These are phyloP conservation scores for Ceratobasidium sp. DNA, from an alignment of 1,284 basidiomycete species.

Conservation along the genomic window DNA sequence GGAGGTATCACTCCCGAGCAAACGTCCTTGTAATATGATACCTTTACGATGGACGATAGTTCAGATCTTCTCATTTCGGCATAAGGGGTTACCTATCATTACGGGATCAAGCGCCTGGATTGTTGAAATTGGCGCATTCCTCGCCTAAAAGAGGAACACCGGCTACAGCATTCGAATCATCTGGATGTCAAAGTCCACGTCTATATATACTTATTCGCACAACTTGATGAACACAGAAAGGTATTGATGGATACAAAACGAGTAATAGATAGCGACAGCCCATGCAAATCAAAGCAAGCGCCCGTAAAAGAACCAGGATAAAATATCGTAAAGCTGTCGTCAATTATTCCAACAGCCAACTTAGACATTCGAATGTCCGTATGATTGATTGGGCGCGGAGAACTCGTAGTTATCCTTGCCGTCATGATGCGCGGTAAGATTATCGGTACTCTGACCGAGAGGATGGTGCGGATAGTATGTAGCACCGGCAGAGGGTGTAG, in stretches of 20 bases:
- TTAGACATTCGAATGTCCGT: conserved; percentile 11
- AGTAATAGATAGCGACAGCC: neutral
- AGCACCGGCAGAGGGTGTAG: conserved; percentile 15
- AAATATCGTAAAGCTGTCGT: neutral
- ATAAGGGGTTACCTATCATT: no score
- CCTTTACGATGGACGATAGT: no score
- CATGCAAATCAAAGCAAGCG: neutral
- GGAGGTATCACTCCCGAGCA: no score
- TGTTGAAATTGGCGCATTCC: no score
- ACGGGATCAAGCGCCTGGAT: no score
- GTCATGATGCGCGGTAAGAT: conserved; percentile 14
- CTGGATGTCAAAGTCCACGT: neutral
- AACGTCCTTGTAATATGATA: no score
- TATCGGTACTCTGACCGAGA: conserved; percentile 29
- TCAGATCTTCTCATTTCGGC: no score
- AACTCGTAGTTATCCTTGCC: conserved; percentile 23
- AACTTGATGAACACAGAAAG: neutral
- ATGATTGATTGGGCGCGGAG: conserved; percentile 8
- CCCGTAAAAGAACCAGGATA: neutral
- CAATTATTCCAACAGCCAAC: neutral
- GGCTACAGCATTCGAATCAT: no score
- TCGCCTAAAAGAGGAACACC: no score
- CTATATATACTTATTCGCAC: neutral
- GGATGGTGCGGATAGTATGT: conserved; percentile 37
- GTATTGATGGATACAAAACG: neutral